Base-by-base conservation (phyloP, 805 yeast genomes). In the Barnettozyma wickerhamii region DNA sequence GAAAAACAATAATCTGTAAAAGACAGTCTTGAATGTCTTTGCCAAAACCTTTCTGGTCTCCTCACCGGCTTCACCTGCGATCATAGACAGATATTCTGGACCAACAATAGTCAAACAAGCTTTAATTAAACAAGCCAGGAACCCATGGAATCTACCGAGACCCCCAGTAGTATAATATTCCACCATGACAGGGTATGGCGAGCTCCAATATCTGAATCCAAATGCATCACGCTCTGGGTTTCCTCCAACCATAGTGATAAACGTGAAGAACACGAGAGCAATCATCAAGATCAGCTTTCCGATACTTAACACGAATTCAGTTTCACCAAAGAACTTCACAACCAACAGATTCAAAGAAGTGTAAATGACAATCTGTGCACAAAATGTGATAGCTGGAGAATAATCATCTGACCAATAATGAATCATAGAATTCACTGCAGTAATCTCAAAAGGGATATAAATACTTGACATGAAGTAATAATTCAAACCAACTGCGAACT, bases 181-280 rank as follows among this genome's bases (percentile, higher is more conserved):
- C 21, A 78, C 79, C 54, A 84, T 75, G 14, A 28, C 14, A 6
- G 78, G 76, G 35, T 75, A 77, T 33, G 74, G 63, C n/a, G 59
- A 53, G 27, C 55, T 57, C 75, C 79, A 79, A 56, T 73, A 71
- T 30, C 79, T 58, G 59, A 79, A 77, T 3, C 85, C 85, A 47
- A 70, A 75, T 4, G 68, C 72, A 49, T 83, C 85, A 45, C 74
- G 78, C 35, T 68, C 60, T 2, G 95, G 95, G 59, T 84, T 86
- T 19, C 95, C 96, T 30, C 95, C 95, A 27, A 83, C 77, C 91
- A 86, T 86, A 6, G 87, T 79, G 39, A 85, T 60, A 51, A 87
- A 81, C 5, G 91, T 84, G 63, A 82, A 85, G 31, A 81, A 58
- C 37, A 86, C 70, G 38, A 87, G 68, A 4, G 90, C 95, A 15